These are phyloP conservation scores for Thyridium curvatum DNA, from an alignment of 2,329 filamentous ascomycete species.

Conservation along the genomic window DNA sequence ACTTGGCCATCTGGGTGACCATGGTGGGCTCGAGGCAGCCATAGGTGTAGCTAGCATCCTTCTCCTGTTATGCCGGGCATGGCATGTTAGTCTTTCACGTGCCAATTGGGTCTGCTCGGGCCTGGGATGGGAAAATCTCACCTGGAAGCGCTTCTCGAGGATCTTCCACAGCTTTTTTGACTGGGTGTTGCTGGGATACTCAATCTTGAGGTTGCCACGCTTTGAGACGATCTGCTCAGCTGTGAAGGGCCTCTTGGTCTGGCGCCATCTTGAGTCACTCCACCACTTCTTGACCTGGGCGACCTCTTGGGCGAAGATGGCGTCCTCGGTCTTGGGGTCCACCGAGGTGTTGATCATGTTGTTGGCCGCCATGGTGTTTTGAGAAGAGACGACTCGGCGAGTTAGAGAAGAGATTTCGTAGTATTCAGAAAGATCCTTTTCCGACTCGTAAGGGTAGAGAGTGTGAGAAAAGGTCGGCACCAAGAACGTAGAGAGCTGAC, in stretches of 20 bases:
- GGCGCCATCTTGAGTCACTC: slow-evolving; percentile 83
- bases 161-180: slow-evolving; percentile 94
- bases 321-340: slow-evolving; percentile 51
- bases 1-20: slow-evolving; percentile 99
- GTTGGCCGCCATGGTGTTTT: slow-evolving; percentile 47
- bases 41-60: slow-evolving; percentile 88
- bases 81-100: neutral
- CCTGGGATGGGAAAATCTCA: slow-evolving; percentile 31
- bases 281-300: slow-evolving; percentile 91
- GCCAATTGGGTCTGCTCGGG: neutral
- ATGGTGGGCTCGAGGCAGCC: slow-evolving; percentile 97
- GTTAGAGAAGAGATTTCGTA: no score
- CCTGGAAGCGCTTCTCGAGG: slow-evolving; percentile 79
- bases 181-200: slow-evolving; percentile 84
- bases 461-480: no score
- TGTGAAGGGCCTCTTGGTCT: slow-evolving; percentile 88
- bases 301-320: slow-evolving; percentile 75
- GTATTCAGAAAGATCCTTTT: no score
- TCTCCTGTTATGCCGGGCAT: slow-evolving; percentile 45
- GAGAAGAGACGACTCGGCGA: no score
- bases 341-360: slow-evolving; percentile 56
- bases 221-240: slow-evolving; percentile 97
- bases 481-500: no score
- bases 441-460: no score
- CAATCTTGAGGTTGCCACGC: slow-evolving; percentile 81